These are phyloP conservation scores for Bryoglossum gracile DNA, from an alignment of 495 filamentous ascomycete genomes.

Conservation along the genomic window DNA sequence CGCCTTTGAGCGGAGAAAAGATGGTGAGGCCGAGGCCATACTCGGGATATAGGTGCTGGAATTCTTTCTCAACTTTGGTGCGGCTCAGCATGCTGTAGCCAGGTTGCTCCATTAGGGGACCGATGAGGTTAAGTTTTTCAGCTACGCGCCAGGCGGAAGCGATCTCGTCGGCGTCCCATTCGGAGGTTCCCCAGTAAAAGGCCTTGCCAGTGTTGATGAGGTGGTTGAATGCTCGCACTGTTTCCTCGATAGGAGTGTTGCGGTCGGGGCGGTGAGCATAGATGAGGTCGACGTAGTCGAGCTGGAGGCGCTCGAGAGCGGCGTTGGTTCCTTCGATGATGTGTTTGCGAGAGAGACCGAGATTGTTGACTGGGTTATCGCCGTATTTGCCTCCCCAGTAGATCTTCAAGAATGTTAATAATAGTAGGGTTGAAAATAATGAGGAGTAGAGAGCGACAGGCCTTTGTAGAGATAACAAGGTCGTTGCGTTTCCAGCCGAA, in stretches of 20 bases:
- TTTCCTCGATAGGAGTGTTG: constrained; percentile 79
- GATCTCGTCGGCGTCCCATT: constrained; percentile 81
- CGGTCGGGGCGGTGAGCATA: constrained; percentile 82
- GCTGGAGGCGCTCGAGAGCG: constrained; percentile 60
- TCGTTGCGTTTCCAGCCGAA: constrained; percentile 73
- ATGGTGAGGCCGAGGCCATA: constrained; percentile 64
- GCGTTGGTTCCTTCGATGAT: constrained; percentile 62
- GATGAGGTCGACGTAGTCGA: constrained; percentile 73
- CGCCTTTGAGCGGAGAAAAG: constrained; percentile 65
- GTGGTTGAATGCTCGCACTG: constrained; percentile 78
- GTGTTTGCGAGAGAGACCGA: constrained; percentile 77
- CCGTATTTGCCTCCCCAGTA: constrained; percentile 59
- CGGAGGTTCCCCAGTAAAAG: constrained; percentile 88
- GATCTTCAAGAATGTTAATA: constrained; percentile 38
- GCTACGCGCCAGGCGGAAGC: constrained; percentile 67
- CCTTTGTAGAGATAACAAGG: constrained; percentile 80
- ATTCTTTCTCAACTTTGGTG: constrained; percentile 72
- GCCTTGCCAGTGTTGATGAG: constrained; percentile 69
- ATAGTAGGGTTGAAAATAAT: not conserved
- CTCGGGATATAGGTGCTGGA: constrained; percentile 54
- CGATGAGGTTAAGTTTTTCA: constrained; percentile 67
- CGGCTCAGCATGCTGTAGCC: constrained; percentile 72
- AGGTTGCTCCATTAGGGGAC: constrained; percentile 78
- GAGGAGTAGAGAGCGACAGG: constrained; percentile 24
- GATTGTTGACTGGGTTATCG: constrained; percentile 61